These are phyloP conservation scores for Apophysomyces sp. DNA, from an alignment of 371 early-diverging fungal genomes.

Conservation along the genomic window DNA sequence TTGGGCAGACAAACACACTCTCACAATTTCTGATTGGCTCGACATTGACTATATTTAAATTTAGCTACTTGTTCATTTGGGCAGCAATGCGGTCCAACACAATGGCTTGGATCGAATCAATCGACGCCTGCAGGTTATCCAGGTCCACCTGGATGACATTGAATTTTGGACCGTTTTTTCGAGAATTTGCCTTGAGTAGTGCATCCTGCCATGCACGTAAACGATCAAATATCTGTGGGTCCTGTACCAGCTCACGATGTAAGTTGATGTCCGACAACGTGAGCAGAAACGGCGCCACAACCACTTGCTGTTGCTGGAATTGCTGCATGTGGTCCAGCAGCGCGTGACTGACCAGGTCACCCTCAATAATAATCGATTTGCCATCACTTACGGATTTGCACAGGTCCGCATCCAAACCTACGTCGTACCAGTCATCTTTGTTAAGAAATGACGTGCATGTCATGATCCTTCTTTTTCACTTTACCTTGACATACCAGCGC, in stretches of 20 bases:
- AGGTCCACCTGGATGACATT: constrained; percentile 19
- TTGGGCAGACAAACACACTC: background rate
- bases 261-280: constrained; percentile 7
- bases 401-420: constrained; percentile 31
- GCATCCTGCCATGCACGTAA: constrained; percentile 15
- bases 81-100: constrained; percentile 22
- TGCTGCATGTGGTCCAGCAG: constrained; percentile 24
- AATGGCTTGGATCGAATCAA: constrained; percentile 22
- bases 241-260: constrained; percentile 7
- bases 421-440: background rate
- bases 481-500: constrained; percentile 21
- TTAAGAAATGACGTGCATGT: too few species aligned
- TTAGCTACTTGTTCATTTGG: constrained; percentile 5
- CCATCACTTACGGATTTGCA: constrained; percentile 34
- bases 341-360: constrained; percentile 25
- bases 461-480: background rate
- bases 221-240: constrained; percentile 6
- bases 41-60: background rate
- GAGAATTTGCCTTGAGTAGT: background rate
- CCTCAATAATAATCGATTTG: constrained; percentile 45
- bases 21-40: background rate
- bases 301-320: constrained; percentile 8
- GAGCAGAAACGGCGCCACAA: constrained; percentile 24
- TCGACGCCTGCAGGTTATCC: constrained; percentile 16
- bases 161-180: constrained; percentile 4